These are phyloP conservation scores for Stagonosporopsis rhizophila DNA, from an alignment of 2,329 filamentous ascomycete genomes.

Conservation along the genomic window DNA sequence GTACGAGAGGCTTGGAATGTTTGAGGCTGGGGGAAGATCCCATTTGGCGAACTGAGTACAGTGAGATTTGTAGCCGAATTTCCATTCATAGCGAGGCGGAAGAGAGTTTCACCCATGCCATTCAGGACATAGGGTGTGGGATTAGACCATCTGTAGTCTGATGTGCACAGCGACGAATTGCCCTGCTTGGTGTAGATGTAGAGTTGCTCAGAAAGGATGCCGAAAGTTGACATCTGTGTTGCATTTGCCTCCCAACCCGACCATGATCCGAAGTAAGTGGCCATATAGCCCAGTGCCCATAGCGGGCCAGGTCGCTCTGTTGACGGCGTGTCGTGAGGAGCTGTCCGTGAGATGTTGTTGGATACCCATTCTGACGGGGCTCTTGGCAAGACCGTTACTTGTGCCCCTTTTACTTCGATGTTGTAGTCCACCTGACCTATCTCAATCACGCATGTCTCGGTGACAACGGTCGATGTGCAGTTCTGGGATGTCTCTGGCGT, in stretches of 20 bases:
- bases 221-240: constrained; percentile 1
- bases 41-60: neutral
- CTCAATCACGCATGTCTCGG: constrained; percentile 2
- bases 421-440: constrained; percentile 1
- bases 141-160: constrained; percentile 3
- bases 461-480: constrained; percentile 1
- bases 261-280: constrained; percentile 4
- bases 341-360: neutral
- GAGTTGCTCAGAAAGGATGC: constrained; percentile 4
- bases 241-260: constrained; percentile 5
- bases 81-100: constrained; percentile 5
- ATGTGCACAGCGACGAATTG: neutral
- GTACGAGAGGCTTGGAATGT: constrained; percentile 1
- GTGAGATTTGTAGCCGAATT: constrained; percentile 8
- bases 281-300: constrained; percentile 2
- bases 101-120: constrained; percentile 5
- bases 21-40: constrained; percentile 2
- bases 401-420: neutral
- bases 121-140: constrained; percentile 7
- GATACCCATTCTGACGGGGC: neutral
- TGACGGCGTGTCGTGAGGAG: neutral
- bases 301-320: neutral
- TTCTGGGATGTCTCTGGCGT: neutral
- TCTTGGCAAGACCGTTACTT: neutral
- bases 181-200: neutral